Conservation (phyloP, 371 early-diverging fungal species). For the Mucor ambiguus region DNA sequence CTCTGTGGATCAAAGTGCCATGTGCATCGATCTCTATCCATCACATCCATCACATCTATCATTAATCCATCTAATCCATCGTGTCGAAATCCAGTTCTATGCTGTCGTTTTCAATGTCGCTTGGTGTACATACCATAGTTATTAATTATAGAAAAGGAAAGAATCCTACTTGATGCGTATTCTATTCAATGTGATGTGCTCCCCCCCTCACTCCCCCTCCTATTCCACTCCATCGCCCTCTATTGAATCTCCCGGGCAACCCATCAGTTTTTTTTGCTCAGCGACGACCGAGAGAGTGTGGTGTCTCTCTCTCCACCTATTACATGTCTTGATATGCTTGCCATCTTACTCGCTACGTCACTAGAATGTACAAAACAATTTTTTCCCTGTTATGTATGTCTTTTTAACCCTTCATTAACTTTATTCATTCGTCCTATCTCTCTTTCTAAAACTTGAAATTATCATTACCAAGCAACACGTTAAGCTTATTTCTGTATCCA, state of each 20-base stretch:
- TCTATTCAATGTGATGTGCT: neutral
- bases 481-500: neutral
- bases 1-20: neutral
- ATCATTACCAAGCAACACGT: neutral
- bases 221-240: no score
- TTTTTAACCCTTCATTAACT: neutral
- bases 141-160: constrained; percentile 17
- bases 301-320: neutral
- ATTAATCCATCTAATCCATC: constrained; percentile 5
- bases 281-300: neutral
- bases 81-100: neutral
- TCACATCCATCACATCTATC: neutral
- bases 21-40: neutral
- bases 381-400: neutral
- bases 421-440: neutral
- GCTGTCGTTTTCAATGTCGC: neutral
- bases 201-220: neutral
- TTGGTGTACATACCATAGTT: constrained; percentile 13
- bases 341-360: neutral
- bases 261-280: neutral
- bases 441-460: neutral
- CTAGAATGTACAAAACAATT: constrained; percentile 1
- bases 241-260: neutral
- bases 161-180: neutral
- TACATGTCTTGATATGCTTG: neutral